These are phyloP conservation scores for Penicillium atrosanguineum DNA, from an alignment of 495 filamentous ascomycete species.

Conservation along the genomic window DNA sequence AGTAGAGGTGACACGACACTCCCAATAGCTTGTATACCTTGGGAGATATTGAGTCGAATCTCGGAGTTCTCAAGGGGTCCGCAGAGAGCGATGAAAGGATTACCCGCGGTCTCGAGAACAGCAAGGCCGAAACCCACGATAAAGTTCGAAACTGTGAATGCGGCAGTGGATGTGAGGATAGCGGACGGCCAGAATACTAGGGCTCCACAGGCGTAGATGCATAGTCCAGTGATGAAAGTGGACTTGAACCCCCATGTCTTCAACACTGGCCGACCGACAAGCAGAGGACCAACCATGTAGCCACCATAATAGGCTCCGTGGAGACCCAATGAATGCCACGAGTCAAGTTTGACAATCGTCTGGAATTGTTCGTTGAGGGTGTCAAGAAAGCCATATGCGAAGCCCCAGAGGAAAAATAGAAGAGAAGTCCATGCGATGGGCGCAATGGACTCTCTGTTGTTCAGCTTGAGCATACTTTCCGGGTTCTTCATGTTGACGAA, in stretches of 20 bases:
- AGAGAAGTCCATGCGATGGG: conserved; percentile 64
- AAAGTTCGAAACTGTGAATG: conserved; percentile 65
- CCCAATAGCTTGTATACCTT: conserved; percentile 67
- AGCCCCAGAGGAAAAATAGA: conserved; percentile 84
- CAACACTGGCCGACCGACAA: conserved; percentile 56
- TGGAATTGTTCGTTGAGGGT: conserved; percentile 65
- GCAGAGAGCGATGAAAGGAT: conserved; percentile 67
- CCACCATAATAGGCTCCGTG: conserved; percentile 66
- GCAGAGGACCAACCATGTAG: conserved; percentile 57
- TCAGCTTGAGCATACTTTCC: conserved; percentile 71
- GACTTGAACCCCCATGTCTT: conserved; percentile 66
- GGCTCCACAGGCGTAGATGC: conserved; percentile 61
- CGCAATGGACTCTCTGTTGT: conserved; percentile 54
- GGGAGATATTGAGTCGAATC: conserved; percentile 62
- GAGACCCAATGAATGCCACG: conserved; percentile 53
- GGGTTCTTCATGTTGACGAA: conserved; percentile 79
- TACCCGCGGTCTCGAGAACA: conserved; percentile 63
- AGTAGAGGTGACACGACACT: conserved; percentile 60
- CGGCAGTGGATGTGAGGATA: conserved; percentile 62
- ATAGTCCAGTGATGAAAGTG: conserved; percentile 63
- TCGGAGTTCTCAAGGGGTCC: conserved; percentile 66
- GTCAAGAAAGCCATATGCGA: conserved; percentile 79
- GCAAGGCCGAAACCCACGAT: conserved; percentile 64
- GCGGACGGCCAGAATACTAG: conserved; percentile 74
- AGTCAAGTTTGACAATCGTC: conserved; percentile 42